Base-by-base conservation (phyloP, 805 yeast species). In the Tetrapisispora iriomotensis region DNA sequence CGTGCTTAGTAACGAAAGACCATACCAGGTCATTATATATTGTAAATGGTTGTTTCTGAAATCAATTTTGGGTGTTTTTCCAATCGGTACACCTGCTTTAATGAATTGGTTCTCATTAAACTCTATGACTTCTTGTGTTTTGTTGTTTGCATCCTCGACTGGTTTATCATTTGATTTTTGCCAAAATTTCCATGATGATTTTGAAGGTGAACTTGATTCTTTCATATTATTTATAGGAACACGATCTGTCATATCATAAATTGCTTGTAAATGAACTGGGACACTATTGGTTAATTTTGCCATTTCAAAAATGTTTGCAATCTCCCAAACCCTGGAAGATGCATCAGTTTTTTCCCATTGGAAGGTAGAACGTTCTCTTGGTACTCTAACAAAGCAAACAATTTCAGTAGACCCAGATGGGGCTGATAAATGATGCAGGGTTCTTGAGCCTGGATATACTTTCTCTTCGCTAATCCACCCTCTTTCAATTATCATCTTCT, bases 1-100 rank as follows among this genome's bases (percentile, higher is more conserved):
- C 0, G 87, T 51, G 27, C 95, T 81, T 28, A 84, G 73, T 29
- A 82, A 51, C 2, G 87, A 77, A 31, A 90, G 71, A 0, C 96
- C 95, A 58, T 84, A 90, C 98, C 98, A 92, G 0, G 98, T 92
- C 17, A 86, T 76, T 53, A 92, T 65, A 58, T 92, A 92, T 59
- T 90, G 95, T 59, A 88, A 63, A 56, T 92, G 98, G 55, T 87
- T 86, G 59, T 92, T 92, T 44, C 82, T 77, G 55, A 85, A 72
- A 48, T 79, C 88, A 25, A 90, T 75, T 49, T 75, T 76, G n/a
- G 96, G 88, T 8, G 68, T 62, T 39, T 81, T 77, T 1, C 95
- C 98, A 9, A 92, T 58, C 9, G 98, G 98, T 6, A 90, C 90
- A 39, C 98, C 98, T 5, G 84, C 80, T 42, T 70, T 73, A 40